Evolutionary conservation across 2,329 filamentous ascomycete species (phyloP), one percentile per base, ranked within the genome.

Genomic region (Neonectria magnoliae): DNA sequence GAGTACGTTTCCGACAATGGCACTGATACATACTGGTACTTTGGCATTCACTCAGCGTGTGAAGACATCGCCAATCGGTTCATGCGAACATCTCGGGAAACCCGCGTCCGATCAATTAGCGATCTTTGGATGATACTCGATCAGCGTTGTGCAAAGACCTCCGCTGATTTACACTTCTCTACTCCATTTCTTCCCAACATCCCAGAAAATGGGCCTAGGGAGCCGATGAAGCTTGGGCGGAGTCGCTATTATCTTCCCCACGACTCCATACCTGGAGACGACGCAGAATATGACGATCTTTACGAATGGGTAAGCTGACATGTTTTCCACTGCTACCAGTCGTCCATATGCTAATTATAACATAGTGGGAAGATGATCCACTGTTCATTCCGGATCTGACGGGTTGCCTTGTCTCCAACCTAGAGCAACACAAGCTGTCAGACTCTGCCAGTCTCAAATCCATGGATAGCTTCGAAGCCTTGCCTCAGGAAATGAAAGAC

Each of bases 41-140:
- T 65, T 14, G 54, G 31, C 7, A 25, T 66, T 2, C 64, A 66
- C 20, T 7, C 25, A 6, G 45, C 51, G 9, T 66, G 64, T 20
- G 29, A 52, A 7, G 27, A 45, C 1, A 52, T 66, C 14, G 60
- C 60, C 8, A 27, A 33, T 29, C n/a, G 29, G n/a, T 38, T 60
- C 13, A 66, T 63, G 36, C 9, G 27, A 16, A 51, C 2, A 14
- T 57, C 56, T 10, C 18, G 4, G 3, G 31, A 44, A 27, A 25
- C 51, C 6, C 27, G 22, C 1, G n/a, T 66, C n/a, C 27, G 31
- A 33, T 52, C 60, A 1, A 16, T 57, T 10, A 25, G 31, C 25
- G 55, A 60, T 33, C 56, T 66, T 13, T 66, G 60, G 64, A 42
- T 53, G 36, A 60, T 38, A 11, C 55, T 66, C 5, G 52, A 63